Conservation (phyloP, 2,329 filamentous ascomycete genomes). For the Hymenoscyphus fraxineus region DNA sequence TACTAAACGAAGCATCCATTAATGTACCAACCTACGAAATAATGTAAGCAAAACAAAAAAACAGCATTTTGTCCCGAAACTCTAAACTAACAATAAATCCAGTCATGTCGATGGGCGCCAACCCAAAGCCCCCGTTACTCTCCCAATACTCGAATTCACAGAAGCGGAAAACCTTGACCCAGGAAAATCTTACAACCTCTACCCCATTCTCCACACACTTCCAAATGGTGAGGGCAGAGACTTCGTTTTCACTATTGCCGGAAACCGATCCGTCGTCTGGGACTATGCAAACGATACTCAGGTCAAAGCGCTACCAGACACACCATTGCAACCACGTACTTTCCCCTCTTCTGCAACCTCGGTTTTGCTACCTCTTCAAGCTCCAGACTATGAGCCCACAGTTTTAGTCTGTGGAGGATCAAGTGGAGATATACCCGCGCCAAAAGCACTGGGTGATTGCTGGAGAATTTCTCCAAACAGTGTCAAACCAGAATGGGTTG, state of each 20-base stretch:
- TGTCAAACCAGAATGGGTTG: not conserved
- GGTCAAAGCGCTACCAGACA: slow-evolving; percentile 1
- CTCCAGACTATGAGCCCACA: not conserved
- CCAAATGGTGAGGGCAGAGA: not conserved
- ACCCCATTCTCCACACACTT: not conserved
- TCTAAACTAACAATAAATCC: too few species aligned
- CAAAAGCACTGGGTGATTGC: not conserved
- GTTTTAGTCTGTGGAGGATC: not conserved
- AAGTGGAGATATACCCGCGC: slow-evolving; percentile 1
- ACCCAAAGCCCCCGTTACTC: slow-evolving; percentile 1
- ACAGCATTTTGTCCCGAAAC: not conserved
- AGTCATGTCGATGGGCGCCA: not conserved
- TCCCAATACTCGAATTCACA: slow-evolving; percentile 2
- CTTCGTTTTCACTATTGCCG: not conserved
- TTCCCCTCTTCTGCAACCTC: slow-evolving; percentile 2
- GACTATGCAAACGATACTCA: not conserved
- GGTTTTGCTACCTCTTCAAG: not conserved
- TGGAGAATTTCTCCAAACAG: not conserved
- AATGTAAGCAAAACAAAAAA: not conserved
- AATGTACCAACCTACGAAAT: slow-evolving; percentile 5
- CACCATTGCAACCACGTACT: not conserved
- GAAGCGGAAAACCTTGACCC: not conserved
- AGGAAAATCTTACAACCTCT: slow-evolving; percentile 1
- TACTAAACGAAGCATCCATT: slow-evolving; percentile 4
- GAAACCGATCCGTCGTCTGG: slow-evolving; percentile 3